Evolutionary conservation across 805 yeast genomes (phyloP).

Genomic region (Yamadazyma scolyti): DNA sequence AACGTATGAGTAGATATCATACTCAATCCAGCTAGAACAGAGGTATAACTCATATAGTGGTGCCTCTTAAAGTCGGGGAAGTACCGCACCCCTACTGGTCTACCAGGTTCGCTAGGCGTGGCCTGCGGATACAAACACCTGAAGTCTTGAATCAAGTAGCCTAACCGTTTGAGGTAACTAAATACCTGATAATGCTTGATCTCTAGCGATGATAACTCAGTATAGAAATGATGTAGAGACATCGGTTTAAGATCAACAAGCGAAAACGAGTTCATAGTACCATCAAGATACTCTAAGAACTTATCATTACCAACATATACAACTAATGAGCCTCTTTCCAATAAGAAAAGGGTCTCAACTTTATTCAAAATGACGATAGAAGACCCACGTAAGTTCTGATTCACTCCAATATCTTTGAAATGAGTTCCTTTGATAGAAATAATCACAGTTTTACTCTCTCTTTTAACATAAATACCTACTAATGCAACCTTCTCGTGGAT

Average conservation of each 20-base stretch:
- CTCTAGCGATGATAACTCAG: constrained; percentile 17
- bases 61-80: constrained; percentile 4
- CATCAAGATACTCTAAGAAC: constrained; percentile 18
- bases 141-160: constrained; percentile 63
- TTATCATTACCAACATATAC: constrained; percentile 21
- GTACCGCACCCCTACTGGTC: too few species aligned
- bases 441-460: constrained; percentile 26
- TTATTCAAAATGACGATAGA: constrained; percentile 47
- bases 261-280: constrained; percentile 15
- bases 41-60: constrained; percentile 20
- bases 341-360: constrained; percentile 72
- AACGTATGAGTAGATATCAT: constrained; percentile 8
- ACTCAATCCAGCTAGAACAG: constrained; percentile 6
- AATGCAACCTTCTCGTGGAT: constrained; percentile 46
- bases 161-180: constrained; percentile 70
- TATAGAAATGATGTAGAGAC: constrained; percentile 62
- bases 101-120: too few species aligned
- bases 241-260: constrained; percentile 31
- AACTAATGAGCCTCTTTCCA: constrained; percentile 66
- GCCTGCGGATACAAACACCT: too few species aligned
- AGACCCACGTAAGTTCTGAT: constrained; percentile 15
- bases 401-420: constrained; percentile 69
- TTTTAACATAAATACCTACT: constrained; percentile 45
- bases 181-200: constrained; percentile 55
- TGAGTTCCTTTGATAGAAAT: constrained; percentile 64